phyloP scores from a whole-genome alignment of 2,329 filamentous ascomycete genomes.

The Alternaria sp. region DNA sequence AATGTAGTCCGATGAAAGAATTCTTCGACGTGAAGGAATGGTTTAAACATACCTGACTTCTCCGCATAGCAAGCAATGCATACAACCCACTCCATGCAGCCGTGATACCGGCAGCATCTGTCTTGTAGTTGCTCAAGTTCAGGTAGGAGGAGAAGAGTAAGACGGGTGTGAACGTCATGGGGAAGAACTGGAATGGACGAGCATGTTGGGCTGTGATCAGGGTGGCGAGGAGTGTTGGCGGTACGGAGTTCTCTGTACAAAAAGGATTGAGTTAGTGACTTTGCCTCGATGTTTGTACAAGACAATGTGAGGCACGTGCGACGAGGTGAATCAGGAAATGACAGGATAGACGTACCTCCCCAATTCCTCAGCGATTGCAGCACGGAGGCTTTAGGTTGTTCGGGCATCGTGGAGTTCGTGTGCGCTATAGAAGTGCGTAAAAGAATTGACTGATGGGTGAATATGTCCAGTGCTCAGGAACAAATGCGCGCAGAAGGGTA shows the following conservation, averaged over 20 bases:
- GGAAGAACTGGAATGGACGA: constrained; percentile 69
- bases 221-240: constrained; percentile 69
- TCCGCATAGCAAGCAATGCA: constrained; percentile 65
- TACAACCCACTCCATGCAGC: constrained; percentile 71
- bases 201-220: constrained; percentile 70
- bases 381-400: constrained; percentile 45
- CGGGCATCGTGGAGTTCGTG: constrained; percentile 44
- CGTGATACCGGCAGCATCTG: constrained; percentile 67
- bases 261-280: constrained; percentile 1
- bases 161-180: constrained; percentile 71
- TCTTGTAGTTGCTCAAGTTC: constrained; percentile 67
- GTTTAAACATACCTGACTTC: constrained; percentile 53
- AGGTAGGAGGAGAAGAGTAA: constrained; percentile 71
- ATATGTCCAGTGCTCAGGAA: not conserved
- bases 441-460: not conserved
- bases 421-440: not conserved
- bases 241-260: constrained; percentile 65
- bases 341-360: constrained; percentile 54
- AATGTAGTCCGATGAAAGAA: not conserved
- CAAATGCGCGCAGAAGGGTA: not conserved
- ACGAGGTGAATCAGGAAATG: not conserved
- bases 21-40: not conserved
- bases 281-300: not conserved
- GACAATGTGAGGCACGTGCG: constrained; percentile 7
- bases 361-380: constrained; percentile 57